These are phyloP conservation scores for Ceratobasidium sp. DNA, from an alignment of 1,284 basidiomycete species.

Conservation along the genomic window DNA sequence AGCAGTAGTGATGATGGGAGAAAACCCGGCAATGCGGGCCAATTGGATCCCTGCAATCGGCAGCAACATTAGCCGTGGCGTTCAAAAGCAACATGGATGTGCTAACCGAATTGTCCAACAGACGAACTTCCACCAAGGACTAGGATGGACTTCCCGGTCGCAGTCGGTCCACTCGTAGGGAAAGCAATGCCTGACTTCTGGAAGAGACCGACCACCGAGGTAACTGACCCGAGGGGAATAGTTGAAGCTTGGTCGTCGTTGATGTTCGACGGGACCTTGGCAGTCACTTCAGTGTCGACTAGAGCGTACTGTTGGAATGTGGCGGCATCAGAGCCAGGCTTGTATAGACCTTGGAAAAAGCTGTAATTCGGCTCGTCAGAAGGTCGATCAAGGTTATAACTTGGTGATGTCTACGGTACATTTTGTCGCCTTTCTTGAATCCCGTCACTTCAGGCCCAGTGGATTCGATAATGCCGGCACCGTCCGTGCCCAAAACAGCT, in stretches of 20 bases:
- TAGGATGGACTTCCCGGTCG: not conserved
- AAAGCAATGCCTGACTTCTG: conserved; percentile 39
- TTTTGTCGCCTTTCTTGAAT: conserved; percentile 39
- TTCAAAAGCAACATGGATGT: too few species aligned
- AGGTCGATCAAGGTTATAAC: too few species aligned
- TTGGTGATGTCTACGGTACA: too few species aligned
- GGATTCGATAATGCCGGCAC: conserved; percentile 16
- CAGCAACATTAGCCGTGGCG: too few species aligned
- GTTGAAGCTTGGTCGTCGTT: conserved; percentile 26
- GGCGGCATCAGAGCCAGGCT: conserved; percentile 15
- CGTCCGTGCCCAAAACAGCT: conserved; percentile 39
- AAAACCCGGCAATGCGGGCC: conserved; percentile 50
- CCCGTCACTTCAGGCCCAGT: not conserved
- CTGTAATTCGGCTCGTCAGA: conserved; percentile 1
- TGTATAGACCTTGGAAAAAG: conserved; percentile 44
- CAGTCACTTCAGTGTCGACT: conserved; percentile 1
- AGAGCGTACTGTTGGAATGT: conserved; percentile 34
- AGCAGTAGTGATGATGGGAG: conserved; percentile 58
- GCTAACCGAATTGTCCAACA: not conserved
- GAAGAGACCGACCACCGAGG: conserved; percentile 40
- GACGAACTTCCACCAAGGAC: not conserved
- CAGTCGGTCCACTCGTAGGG: conserved; percentile 9
- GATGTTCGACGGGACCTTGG: conserved; percentile 11
- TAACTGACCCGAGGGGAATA: conserved; percentile 27
- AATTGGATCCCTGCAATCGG: conserved; percentile 48